Percentiles rank a stretch among this genome's conserved stretches.
These are phyloP conservation scores for Citrus medica DNA, from an alignment of 345 rosid genomes.

Conservation along the genomic window DNA sequence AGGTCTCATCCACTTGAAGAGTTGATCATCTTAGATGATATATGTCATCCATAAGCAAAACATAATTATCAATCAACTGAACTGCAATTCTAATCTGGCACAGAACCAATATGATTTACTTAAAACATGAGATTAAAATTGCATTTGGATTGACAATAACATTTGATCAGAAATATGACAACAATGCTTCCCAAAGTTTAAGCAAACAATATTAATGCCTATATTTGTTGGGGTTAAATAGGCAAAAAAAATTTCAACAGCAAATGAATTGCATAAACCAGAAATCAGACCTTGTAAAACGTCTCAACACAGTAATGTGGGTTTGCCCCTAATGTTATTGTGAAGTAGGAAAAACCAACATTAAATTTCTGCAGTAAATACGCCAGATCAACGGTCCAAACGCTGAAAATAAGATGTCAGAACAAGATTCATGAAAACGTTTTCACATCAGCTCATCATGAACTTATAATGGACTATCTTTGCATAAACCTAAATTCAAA, in stretches of 20 bases:
- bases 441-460: neutral
- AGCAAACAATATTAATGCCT: neutral
- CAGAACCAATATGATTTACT: neutral
- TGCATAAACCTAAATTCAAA: neutral
- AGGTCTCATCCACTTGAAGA: neutral
- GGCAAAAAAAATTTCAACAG: neutral
- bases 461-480: neutral
- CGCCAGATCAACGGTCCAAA: conserved; percentile 95
- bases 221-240: neutral
- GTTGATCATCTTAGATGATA: neutral
- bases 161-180: neutral
- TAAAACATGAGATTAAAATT: neutral
- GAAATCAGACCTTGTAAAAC: conserved; percentile 71
- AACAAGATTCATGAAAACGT: conserved; percentile 12
- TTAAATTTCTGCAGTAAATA: conserved; percentile 69
- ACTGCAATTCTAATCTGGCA: neutral
- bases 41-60: neutral
- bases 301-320: conserved; percentile 79
- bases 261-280: neutral
- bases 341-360: conserved; percentile 76
- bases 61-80: neutral
- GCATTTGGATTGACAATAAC: neutral
- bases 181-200: neutral
- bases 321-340: conserved; percentile 87
- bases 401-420: conserved; percentile 47